Evolutionary conservation across 2,329 filamentous ascomycete genomes (phyloP), one percentile per base, ranked within the genome.

Genomic region (Blastomyces gilchristii): DNA sequence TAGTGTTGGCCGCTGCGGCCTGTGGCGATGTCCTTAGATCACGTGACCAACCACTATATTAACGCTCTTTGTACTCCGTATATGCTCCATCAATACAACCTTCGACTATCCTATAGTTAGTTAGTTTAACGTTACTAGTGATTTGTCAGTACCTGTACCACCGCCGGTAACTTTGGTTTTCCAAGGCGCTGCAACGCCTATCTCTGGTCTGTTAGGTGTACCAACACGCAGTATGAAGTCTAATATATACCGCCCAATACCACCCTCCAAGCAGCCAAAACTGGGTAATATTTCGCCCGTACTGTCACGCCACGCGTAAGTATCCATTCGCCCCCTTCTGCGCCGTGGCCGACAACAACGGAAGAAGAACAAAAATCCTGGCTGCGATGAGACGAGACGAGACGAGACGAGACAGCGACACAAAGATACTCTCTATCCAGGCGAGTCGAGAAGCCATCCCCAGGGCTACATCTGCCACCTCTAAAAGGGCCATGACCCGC

Each of bases 401-500:
- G 37, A 58, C 37, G 9, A 43, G 37, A 58, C 34, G 34, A 34
- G 5, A 45, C 37, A 58, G 37, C 18, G 14, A 22, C 18, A 58
- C 11, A n/a, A 18, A 58, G 25, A 18, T 53, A 34, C n/a, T 22
- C 34, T 58, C 41, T 28, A 41, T 39, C 39, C 57, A 43, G n/a
- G n/a, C n/a, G 39, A 43, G 41, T 25, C 22, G 22, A 34, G 14
- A 28, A 31, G 9, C 57, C 41, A 31, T 43, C 57, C 54, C 22
- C 57, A 58, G 41, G 8, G 14, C 53, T 25, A 6, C 57, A 28
- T 18, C 14, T 34, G 12, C n/a, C n/a, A 22, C 22, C n/a, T 39
- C 58, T 31, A 34, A 22, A 49, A 41, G 53, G 61, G 61, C 52
- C 61, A 62, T 62, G 61, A 62, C 52, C 61, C 8, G 25, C 45